Base-by-base conservation (phyloP, 768 basidiomycete species). In the Exsudoporus frostii region DNA sequence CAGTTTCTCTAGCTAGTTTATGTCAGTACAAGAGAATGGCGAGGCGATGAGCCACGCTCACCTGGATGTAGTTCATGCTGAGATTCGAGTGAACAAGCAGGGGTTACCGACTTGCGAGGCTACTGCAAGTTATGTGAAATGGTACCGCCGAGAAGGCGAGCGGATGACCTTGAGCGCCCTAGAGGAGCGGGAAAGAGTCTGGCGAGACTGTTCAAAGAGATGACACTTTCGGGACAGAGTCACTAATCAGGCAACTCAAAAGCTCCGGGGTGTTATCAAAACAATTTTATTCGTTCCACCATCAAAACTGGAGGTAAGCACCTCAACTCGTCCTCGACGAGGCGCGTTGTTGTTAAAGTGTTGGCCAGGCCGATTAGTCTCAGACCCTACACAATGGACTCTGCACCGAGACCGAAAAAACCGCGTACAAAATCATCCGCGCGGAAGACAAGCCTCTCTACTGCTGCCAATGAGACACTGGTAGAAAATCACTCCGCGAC, bases 1-100 rank as follows among this genome's bases (percentile, higher is more conserved):
- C 60, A 97, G 76, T 75, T 96, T 97, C 76, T 97, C 94, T 46
- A 97, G 77, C 86, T 93, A 60, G 15, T 58, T n/a, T 2, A 24
- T 40, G 40, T 68, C 29, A 60, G 56, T 22, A 49, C 17, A 15
- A 33, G 38, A 14, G 48, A 13, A 13, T 5, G 38, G 44, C 38
- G 25, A 22, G 25, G 45, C 37, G 33, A 55, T 29, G 19, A 19
- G 7, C 13, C 19, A 22, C 36, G 54, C 70, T 63, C 30, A 84
- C 79, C 68, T 82, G 81, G 52, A 83, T 81, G 68, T 83, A 83
- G 61, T 82, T 83, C 79, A 81, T 81, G 54, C 45, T 49, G 53
- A 33, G 43, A 50, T 53, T 15, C 13, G 36, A 43, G 14, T 34
- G 22, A n/a, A 36, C 45, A 15, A 25, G 40, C 6, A 27, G 40